These are phyloP conservation scores for Starmerella etchellsii DNA, from an alignment of 805 yeast species.

Conservation along the genomic window DNA sequence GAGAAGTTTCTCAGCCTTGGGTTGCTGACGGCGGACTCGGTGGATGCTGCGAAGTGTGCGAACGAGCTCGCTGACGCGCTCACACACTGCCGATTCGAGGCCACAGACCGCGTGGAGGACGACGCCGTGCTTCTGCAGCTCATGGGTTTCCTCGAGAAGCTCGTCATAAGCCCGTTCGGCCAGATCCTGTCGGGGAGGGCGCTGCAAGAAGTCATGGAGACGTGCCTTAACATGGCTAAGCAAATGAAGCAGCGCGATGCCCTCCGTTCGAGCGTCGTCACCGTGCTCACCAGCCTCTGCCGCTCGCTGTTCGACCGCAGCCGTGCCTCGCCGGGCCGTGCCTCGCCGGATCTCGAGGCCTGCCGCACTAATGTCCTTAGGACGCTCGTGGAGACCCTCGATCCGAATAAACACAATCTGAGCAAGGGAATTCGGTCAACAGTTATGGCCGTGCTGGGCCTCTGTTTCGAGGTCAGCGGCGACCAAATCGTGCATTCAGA, in stretches of 20 bases:
- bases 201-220: slow-evolving; percentile 77
- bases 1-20: slow-evolving; percentile 59
- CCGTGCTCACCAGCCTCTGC: slow-evolving; percentile 15
- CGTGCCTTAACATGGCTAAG: slow-evolving; percentile 82
- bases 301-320: slow-evolving; percentile 12
- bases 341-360: slow-evolving; percentile 29
- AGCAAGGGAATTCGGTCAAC: slow-evolving; percentile 67
- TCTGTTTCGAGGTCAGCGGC: slow-evolving; percentile 75
- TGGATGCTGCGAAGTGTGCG: slow-evolving; percentile 44
- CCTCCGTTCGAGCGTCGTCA: slow-evolving; percentile 68
- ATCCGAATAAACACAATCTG: slow-evolving; percentile 54
- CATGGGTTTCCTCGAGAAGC: slow-evolving; percentile 53
- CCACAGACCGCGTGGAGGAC: slow-evolving; percentile 82
- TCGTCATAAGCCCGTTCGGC: slow-evolving; percentile 55
- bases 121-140: slow-evolving; percentile 83
- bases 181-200: slow-evolving; percentile 64
- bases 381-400: slow-evolving; percentile 56
- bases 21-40: slow-evolving; percentile 44
- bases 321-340: background rate
- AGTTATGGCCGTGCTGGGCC: slow-evolving; percentile 62
- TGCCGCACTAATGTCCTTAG: slow-evolving; percentile 2
- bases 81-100: slow-evolving; percentile 92
- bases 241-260: slow-evolving; percentile 86
- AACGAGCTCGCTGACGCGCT: slow-evolving; percentile 60
- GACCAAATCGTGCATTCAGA: slow-evolving; percentile 31